phyloP scores from a whole-genome alignment of 2,329 filamentous ascomycete species.

The Aspergillus ustus region DNA sequence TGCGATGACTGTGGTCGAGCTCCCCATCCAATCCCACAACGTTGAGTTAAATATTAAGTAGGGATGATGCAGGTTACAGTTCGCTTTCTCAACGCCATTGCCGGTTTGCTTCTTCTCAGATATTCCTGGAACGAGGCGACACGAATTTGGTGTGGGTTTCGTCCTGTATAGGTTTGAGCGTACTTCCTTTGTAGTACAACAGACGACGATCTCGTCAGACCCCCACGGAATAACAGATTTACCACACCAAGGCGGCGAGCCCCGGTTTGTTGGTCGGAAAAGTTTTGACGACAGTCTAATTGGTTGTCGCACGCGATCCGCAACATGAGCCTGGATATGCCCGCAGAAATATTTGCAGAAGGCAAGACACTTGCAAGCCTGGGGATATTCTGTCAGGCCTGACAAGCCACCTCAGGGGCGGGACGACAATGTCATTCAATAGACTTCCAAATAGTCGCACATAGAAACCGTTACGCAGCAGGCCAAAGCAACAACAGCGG shows the following conservation, averaged over 20 bases:
- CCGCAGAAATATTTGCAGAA: neutral
- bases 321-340: neutral
- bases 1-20: neutral
- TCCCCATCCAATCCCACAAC: constrained; percentile 5
- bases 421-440: neutral
- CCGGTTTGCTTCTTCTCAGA: constrained; percentile 23
- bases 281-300: neutral
- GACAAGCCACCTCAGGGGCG: neutral
- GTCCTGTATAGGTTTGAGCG: neutral
- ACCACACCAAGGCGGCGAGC: neutral
- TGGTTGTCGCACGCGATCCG: neutral
- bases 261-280: neutral
- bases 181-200: neutral
- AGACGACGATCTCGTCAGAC: neutral
- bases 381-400: neutral
- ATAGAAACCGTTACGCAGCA: neutral
- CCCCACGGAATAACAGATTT: neutral
- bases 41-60: constrained; percentile 11
- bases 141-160: neutral
- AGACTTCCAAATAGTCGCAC: neutral
- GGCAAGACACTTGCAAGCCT: neutral
- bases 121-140: neutral
- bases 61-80: constrained; percentile 22
- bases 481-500: neutral
- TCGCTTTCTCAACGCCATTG: constrained; percentile 6